Conservation (phyloP, 441 rosid genomes). For the Mallotus repandus region DNA sequence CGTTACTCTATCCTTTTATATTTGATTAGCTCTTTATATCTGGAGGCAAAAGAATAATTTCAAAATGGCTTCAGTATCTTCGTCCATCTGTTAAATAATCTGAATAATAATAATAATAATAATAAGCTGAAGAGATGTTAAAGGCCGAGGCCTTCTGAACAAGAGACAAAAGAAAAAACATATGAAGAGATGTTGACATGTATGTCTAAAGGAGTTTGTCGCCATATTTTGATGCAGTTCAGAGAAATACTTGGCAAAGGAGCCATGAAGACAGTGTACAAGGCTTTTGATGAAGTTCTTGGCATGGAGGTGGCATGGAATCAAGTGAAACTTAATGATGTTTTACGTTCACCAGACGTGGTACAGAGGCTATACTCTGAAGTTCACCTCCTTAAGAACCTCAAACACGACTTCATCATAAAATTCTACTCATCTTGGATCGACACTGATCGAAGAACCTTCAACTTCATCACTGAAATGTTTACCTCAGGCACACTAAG, state of each 20-base stretch:
- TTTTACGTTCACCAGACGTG: conserved; percentile 55
- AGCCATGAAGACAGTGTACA: conserved; percentile 86
- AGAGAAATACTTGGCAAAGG: conserved; percentile 76
- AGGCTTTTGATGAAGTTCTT: conserved; percentile 65
- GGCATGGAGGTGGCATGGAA: conserved; percentile 92
- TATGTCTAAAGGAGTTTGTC: background rate
- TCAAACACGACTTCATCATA: conserved; percentile 60
- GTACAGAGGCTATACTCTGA: conserved; percentile 66
- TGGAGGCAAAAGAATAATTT: too few species aligned
- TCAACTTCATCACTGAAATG: conserved; percentile 81
- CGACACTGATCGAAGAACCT: conserved; percentile 48
- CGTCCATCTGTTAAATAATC: too few species aligned
- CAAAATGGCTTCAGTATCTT: too few species aligned
- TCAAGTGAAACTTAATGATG: conserved; percentile 54
- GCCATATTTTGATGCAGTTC: conserved; percentile 41
- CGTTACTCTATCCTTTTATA: too few species aligned
- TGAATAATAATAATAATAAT: too few species aligned
- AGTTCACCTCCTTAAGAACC: conserved; percentile 64
- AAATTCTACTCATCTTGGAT: conserved; percentile 69
- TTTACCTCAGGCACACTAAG: conserved; percentile 75
- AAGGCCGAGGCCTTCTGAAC: too few species aligned
- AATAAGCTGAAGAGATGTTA: too few species aligned
- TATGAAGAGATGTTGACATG: background rate
- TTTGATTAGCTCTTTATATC: too few species aligned
- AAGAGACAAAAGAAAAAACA: too few species aligned